Evolutionary conservation across 2,329 filamentous ascomycete species (phyloP).

Genomic region (Emergomyces africanus): DNA sequence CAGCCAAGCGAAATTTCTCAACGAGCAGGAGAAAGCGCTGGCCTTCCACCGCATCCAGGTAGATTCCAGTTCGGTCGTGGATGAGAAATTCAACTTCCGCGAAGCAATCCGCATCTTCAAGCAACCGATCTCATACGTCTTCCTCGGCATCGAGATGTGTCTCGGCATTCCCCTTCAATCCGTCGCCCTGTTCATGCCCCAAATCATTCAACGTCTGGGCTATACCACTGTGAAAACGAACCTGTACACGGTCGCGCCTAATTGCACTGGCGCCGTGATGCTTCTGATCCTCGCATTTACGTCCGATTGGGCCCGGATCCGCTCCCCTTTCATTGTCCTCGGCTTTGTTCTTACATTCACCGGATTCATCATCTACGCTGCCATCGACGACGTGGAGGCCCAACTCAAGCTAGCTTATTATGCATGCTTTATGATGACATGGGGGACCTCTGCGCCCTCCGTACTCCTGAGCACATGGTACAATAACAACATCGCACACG

Average conservation of each 20-base stretch:
- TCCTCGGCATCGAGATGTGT: slow-evolving; percentile 46
- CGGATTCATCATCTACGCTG: slow-evolving; percentile 67
- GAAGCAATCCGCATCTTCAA: slow-evolving; percentile 42
- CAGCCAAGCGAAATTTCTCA: slow-evolving; percentile 52
- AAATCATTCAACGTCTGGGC: slow-evolving; percentile 42
- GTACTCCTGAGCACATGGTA: slow-evolving; percentile 60
- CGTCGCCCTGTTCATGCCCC: slow-evolving; percentile 45
- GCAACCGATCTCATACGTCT: slow-evolving; percentile 41
- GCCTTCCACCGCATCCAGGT: slow-evolving; percentile 63
- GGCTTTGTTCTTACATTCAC: slow-evolving; percentile 63
- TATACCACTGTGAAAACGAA: slow-evolving; percentile 55
- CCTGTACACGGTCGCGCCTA: slow-evolving; percentile 70
- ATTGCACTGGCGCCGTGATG: slow-evolving; percentile 60
- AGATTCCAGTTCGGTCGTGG: slow-evolving; percentile 55
- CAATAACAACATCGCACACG: slow-evolving; percentile 72
- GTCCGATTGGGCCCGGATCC: slow-evolving; percentile 52
- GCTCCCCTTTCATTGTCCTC: slow-evolving; percentile 61
- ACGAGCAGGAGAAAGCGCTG: slow-evolving; percentile 51
- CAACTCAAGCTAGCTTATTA: slow-evolving; percentile 56
- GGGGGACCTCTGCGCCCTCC: slow-evolving; percentile 62
- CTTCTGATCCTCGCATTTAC: slow-evolving; percentile 59
- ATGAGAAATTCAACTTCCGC: slow-evolving; percentile 41
- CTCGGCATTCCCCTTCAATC: slow-evolving; percentile 47
- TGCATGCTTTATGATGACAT: slow-evolving; percentile 71
- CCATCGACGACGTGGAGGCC: slow-evolving; percentile 49